These are phyloP conservation scores for Scheffersomyces ergatensis DNA, from an alignment of 805 yeast species.

Conservation along the genomic window DNA sequence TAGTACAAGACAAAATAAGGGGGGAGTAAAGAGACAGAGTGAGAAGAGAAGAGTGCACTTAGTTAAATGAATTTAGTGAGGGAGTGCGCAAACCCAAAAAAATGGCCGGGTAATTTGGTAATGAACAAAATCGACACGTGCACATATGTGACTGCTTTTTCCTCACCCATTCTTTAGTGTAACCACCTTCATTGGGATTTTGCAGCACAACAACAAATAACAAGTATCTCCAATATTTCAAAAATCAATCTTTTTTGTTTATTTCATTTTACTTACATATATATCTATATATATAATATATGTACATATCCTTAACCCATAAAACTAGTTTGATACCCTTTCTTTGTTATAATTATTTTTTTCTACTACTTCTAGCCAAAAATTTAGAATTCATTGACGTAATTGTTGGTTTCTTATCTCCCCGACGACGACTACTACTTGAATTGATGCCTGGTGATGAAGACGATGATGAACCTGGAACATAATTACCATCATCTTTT, in stretches of 20 bases:
- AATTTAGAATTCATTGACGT: slow-evolving; percentile 62
- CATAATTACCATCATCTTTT: slow-evolving; percentile 17
- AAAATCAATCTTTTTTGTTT: too few relatives aligned
- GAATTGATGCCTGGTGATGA: background rate
- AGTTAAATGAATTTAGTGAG: background rate
- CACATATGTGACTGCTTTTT: slow-evolving; percentile 17
- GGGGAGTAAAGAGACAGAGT: background rate
- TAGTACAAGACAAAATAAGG: too few relatives aligned
- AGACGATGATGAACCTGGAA: too few relatives aligned
- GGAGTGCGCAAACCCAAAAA: too few relatives aligned
- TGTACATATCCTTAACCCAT: too few relatives aligned
- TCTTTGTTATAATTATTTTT: slow-evolving; percentile 18
- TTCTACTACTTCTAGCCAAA: slow-evolving; percentile 54
- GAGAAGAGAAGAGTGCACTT: background rate
- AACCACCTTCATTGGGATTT: too few relatives aligned
- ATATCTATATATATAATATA: background rate
- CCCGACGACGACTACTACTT: background rate
- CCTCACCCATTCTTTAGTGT: too few relatives aligned
- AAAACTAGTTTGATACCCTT: too few relatives aligned
- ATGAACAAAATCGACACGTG: too few relatives aligned
- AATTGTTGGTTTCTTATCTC: slow-evolving; percentile 19
- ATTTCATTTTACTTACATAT: background rate
- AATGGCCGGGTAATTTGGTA: too few relatives aligned
- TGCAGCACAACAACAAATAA: too few relatives aligned
- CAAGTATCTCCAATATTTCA: too few relatives aligned